Conservation (phyloP, 2,329 filamentous ascomycete species). For the Didymosphaeria variabile region DNA sequence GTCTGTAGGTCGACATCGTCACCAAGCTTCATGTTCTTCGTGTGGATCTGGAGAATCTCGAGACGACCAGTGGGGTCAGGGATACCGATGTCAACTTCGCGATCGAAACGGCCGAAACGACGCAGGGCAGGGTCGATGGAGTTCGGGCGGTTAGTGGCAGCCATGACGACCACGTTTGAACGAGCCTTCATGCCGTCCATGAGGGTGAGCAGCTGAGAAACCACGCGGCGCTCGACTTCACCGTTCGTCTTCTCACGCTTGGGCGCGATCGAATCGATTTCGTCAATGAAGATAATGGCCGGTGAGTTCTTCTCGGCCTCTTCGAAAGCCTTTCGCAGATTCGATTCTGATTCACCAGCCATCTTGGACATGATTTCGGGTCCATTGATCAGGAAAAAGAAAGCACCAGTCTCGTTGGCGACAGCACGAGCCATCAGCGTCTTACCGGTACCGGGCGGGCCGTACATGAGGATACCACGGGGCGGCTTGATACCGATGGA, state of each 20-base stretch:
- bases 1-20: conserved; percentile 97
- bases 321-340: conserved; percentile 98
- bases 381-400: conserved; percentile 99
- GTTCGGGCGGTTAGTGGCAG: conserved; percentile 97
- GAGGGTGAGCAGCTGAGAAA: conserved; percentile 93
- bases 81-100: conserved; percentile 97
- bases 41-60: conserved; percentile 99
- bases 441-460: conserved; percentile 98
- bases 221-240: conserved; percentile 97
- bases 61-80: conserved; percentile 97
- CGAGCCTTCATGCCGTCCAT: conserved; percentile 99
- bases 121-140: conserved; percentile 97
- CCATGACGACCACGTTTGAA: conserved; percentile 98
- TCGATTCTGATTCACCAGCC: conserved; percentile 99
- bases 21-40: conserved; percentile 99
- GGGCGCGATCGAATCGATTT: conserved; percentile 98
- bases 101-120: conserved; percentile 98
- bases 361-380: conserved; percentile 99
- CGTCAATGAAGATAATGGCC: conserved; percentile 99
- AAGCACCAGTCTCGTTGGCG: conserved; percentile 97
- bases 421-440: conserved; percentile 98
- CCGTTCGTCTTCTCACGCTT: conserved; percentile 99
- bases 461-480: conserved; percentile 92
- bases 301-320: conserved; percentile 99
- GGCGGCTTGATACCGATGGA: conserved; percentile 99